phyloP scores from a whole-genome alignment of 1,139 yeast genomes.

The Candida glucosophila region DNA sequence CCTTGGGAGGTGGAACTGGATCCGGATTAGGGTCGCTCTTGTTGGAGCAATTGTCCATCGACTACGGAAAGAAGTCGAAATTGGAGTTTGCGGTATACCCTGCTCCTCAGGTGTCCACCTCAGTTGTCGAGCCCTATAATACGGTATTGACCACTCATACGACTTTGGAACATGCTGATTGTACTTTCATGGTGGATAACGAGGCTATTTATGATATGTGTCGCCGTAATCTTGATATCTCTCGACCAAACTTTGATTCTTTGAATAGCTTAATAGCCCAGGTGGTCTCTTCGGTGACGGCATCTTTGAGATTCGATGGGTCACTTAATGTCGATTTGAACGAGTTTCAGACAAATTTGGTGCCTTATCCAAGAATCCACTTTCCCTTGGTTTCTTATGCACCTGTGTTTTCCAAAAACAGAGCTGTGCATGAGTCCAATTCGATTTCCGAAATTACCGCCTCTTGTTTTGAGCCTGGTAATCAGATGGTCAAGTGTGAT shows the following conservation, averaged over 20 bases:
- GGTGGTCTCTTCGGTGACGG: constrained; percentile 95
- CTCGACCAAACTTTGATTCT: constrained; percentile 82
- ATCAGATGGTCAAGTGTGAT: constrained; percentile 98
- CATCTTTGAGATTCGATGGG: constrained; percentile 96
- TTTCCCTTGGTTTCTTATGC: constrained; percentile 98
- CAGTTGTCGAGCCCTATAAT: constrained; percentile 97
- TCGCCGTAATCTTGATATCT: constrained; percentile 86
- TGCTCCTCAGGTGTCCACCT: constrained; percentile 93
- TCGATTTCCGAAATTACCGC: constrained; percentile 92
- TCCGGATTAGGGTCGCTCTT: constrained; percentile 95
- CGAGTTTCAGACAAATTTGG: constrained; percentile 96
- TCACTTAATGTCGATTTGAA: constrained; percentile 92
- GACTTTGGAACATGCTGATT: constrained; percentile 95
- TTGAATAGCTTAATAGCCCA: constrained; percentile 92
- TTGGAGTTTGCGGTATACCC: constrained; percentile 97
- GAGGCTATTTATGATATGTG: constrained; percentile 98
- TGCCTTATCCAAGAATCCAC: constrained; percentile 98
- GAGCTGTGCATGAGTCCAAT: constrained; percentile 81
- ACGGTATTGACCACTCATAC: constrained; percentile 95
- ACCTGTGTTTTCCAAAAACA: constrained; percentile 84
- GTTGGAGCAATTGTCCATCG: constrained; percentile 85
- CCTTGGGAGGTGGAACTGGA: constrained; percentile 99
- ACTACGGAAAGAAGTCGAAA: constrained; percentile 93
- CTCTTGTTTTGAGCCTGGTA: constrained; percentile 96
- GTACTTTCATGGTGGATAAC: constrained; percentile 98